Evolutionary conservation across 352 stramenopile genomes (phyloP).

Genomic region (Phytopythium cucurbitacearum): DNA sequence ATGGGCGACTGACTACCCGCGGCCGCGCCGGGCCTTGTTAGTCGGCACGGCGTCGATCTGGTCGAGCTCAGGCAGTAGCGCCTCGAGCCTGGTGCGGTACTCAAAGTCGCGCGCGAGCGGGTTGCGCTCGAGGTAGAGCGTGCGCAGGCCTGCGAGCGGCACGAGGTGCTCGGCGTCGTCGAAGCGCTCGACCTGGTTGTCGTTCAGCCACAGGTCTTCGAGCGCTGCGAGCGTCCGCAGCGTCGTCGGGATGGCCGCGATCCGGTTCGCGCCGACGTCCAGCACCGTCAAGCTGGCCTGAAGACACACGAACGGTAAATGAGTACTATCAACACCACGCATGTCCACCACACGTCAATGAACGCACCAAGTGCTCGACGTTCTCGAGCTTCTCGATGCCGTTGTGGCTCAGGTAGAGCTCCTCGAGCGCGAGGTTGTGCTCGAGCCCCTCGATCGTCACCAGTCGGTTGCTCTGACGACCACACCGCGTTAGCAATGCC

Average conservation of each 20-base stretch:
- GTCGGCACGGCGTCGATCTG: slow-evolving; percentile 93
- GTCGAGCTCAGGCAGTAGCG: slow-evolving; percentile 86
- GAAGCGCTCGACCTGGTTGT: slow-evolving; percentile 60
- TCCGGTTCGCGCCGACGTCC: slow-evolving; percentile 83
- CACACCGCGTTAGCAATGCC: slow-evolving; percentile 25
- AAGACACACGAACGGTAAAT: slow-evolving; percentile 3
- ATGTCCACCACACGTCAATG: not conserved
- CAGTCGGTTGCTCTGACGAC: slow-evolving; percentile 93
- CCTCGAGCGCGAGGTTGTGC: slow-evolving; percentile 85
- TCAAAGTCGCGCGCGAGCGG: slow-evolving; percentile 91
- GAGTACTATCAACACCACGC: not conserved
- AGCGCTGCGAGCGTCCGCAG: slow-evolving; percentile 36
- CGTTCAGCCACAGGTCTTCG: slow-evolving; percentile 82
- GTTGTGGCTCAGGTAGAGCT: slow-evolving; percentile 98
- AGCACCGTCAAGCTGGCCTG: slow-evolving; percentile 61
- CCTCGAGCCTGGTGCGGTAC: slow-evolving; percentile 92
- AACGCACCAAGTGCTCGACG: slow-evolving; percentile 62
- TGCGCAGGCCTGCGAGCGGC: slow-evolving; percentile 77
- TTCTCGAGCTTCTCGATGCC: slow-evolving; percentile 89
- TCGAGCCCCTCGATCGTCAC: slow-evolving; percentile 90
- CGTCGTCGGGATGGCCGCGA: slow-evolving; percentile 46
- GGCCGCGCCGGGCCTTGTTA: slow-evolving; percentile 40
- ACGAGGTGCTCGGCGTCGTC: slow-evolving; percentile 64
- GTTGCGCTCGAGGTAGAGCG: slow-evolving; percentile 96
- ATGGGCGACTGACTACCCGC: slow-evolving; percentile 12